Base-by-base conservation (phyloP, 331 rosid species). In the Quercus tomentella region DNA sequence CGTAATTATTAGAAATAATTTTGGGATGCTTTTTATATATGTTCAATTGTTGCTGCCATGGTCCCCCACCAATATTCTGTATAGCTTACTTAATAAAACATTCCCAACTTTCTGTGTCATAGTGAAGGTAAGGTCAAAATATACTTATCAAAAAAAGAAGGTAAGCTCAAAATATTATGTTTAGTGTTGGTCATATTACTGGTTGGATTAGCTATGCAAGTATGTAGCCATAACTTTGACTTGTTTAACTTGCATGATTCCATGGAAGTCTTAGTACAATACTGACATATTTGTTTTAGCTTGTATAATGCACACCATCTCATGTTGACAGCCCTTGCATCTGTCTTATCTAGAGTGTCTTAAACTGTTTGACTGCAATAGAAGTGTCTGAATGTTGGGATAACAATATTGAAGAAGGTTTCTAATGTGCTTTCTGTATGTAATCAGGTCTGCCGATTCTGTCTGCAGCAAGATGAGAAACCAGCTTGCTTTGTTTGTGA, bases 391-490 rank as follows among this genome's bases (percentile, higher is more conserved):
- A 10, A 43, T 73, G 41, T 52, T 35, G 68, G 76, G 79, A 70
- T 83, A 70, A 28, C 71, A 68, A 66, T 75, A 58, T 80, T 43
- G 73, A 75, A n/a, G 30, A 66, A 70, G 72, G 61, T 72, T 83
- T 78, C 70, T 82, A 63, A 62, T 58, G 15, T 77, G 20, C 67
- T 72, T 82, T 73, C 81, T 87, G 71, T 78, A 60, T 77, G 67
- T 80, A 31, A 77, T 83, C 86, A 96, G 98, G 94, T 91, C 74
- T 96, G 98, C 82, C 93, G 84, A 78, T 86, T 90, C 81, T 90
- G 93, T 81, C 98, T 93, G 81, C 93, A 91, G 82, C 90, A 89
- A 92, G 94, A 93, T 80, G 93, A 91, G 86, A 88, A 84, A 77
- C 97, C 84, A 68, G 80, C 89, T 80, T 96, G 99, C 86, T 83